A percentile compares a stretch with the other conserved stretches of the same genome.
These are phyloP conservation scores for Houttuynia cordata DNA, from an alignment of 164 flowering plant genomes.

Conservation along the genomic window DNA sequence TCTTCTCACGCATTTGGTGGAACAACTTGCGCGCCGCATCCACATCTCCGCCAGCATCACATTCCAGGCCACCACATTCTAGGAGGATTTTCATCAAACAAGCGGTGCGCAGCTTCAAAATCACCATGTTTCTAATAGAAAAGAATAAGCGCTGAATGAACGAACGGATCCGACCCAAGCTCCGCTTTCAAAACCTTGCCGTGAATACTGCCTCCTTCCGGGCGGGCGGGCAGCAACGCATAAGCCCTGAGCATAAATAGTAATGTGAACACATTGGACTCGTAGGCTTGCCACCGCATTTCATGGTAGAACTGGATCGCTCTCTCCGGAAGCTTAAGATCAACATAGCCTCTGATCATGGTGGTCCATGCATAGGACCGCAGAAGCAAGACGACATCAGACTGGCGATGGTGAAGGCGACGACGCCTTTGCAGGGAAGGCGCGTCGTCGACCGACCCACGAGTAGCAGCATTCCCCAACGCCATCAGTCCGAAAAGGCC, in stretches of 20 bases:
- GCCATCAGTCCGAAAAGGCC: no score
- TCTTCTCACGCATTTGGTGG: conserved; percentile 13
- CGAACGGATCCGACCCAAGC: conserved; percentile 6
- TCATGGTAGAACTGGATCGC: conserved; percentile 8
- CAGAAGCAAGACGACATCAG: no score
- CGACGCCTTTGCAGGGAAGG: no score
- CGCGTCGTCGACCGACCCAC: no score
- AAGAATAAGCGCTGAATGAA: conserved; percentile 10
- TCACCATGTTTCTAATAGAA: conserved; percentile 15
- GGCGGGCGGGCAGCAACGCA: conserved; percentile 5
- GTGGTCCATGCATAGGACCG: conserved; percentile 14
- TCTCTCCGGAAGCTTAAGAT: not conserved
- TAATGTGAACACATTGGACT: conserved; percentile 14
- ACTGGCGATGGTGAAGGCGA: no score
- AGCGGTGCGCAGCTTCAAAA: not conserved
- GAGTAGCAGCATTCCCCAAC: no score
- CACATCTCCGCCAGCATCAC: conserved; percentile 7
- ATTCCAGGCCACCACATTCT: conserved; percentile 13
- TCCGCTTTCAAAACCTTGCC: conserved; percentile 10
- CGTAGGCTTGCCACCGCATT: conserved; percentile 6
- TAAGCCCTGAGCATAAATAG: conserved; percentile 15
- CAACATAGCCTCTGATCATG: conserved; percentile 14
- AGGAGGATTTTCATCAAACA: conserved; percentile 11
- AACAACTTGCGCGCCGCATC: conserved; percentile 4
- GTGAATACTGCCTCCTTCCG: conserved; percentile 12